phyloP scores from a whole-genome alignment of 768 basidiomycete species.

The Harrya chromipes region DNA sequence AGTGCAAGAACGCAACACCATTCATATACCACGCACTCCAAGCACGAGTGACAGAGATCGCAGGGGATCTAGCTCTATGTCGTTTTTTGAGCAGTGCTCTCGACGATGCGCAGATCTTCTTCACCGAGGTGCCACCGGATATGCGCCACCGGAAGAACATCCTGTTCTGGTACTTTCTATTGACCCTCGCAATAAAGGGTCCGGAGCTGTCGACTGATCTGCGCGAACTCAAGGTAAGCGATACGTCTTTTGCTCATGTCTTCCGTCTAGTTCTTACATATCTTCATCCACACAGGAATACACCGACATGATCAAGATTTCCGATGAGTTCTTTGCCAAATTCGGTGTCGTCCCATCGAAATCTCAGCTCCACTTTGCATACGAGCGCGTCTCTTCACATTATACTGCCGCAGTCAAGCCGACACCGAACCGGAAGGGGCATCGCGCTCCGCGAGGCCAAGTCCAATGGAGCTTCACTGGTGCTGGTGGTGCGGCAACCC shows the following conservation, averaged over 20 bases:
- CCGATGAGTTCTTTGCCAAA: conserved; percentile 49
- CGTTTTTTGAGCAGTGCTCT: conserved; percentile 54
- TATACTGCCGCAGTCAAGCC: conserved; percentile 42
- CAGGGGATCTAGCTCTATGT: conserved; percentile 50
- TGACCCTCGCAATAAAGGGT: conserved; percentile 49
- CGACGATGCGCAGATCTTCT: conserved; percentile 56
- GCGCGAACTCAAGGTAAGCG: conserved; percentile 46
- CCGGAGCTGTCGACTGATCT: conserved; percentile 46
- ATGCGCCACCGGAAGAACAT: conserved; percentile 57
- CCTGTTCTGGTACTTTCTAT: conserved; percentile 54
- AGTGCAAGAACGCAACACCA: conserved; percentile 49
- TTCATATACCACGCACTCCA: conserved; percentile 57
- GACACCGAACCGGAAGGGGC: conserved; percentile 23
- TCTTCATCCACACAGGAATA: conserved; percentile 29
- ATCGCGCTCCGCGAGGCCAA: conserved; percentile 35
- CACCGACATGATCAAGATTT: conserved; percentile 41
- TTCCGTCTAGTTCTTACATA: neutral
- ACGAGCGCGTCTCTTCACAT: conserved; percentile 45
- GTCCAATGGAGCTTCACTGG: conserved; percentile 44
- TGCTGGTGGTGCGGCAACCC: conserved; percentile 67
- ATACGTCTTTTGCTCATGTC: neutral
- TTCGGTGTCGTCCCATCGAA: conserved; percentile 43
- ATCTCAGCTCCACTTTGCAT: conserved; percentile 50
- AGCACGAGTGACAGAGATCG: conserved; percentile 58
- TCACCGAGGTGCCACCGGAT: conserved; percentile 56